phyloP scores from a whole-genome alignment of 345 rosid genomes.

The Lumnitzera racemosa region DNA sequence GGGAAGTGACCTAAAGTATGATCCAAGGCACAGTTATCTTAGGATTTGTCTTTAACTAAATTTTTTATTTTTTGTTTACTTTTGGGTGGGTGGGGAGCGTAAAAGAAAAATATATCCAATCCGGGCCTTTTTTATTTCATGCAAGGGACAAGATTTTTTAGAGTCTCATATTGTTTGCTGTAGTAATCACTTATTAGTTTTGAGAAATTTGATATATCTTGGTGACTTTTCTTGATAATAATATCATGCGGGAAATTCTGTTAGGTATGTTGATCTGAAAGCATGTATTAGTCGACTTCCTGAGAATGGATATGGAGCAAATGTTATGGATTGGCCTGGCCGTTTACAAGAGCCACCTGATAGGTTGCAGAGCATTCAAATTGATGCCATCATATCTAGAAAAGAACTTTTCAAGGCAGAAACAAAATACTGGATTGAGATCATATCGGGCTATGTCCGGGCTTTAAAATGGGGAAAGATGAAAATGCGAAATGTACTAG shows the following conservation, averaged over 20 bases:
- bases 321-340: slow-evolving; percentile 69
- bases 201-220: not conserved
- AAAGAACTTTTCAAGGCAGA: slow-evolving; percentile 89
- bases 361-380: slow-evolving; percentile 78
- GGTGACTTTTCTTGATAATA: not conserved
- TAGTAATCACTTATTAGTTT: too few species aligned
- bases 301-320: slow-evolving; percentile 79
- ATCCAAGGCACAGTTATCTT: too few species aligned
- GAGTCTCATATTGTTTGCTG: too few species aligned
- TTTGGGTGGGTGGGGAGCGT: too few species aligned
- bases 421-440: slow-evolving; percentile 85
- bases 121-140: too few species aligned
- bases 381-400: slow-evolving; percentile 83
- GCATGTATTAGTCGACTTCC: slow-evolving; percentile 81
- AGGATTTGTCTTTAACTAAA: too few species aligned
- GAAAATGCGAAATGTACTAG: slow-evolving; percentile 89
- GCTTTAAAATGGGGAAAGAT: slow-evolving; percentile 75
- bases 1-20: too few species aligned
- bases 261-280: slow-evolving; percentile 79
- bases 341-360: slow-evolving; percentile 80
- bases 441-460: slow-evolving; percentile 60
- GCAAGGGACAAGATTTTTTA: too few species aligned
- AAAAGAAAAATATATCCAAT: too few species aligned
- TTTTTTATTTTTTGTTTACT: too few species aligned
- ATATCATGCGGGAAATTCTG: not conserved